These are phyloP conservation scores for Diutina siamensis DNA, from an alignment of 1,139 yeast species.

Conservation along the genomic window DNA sequence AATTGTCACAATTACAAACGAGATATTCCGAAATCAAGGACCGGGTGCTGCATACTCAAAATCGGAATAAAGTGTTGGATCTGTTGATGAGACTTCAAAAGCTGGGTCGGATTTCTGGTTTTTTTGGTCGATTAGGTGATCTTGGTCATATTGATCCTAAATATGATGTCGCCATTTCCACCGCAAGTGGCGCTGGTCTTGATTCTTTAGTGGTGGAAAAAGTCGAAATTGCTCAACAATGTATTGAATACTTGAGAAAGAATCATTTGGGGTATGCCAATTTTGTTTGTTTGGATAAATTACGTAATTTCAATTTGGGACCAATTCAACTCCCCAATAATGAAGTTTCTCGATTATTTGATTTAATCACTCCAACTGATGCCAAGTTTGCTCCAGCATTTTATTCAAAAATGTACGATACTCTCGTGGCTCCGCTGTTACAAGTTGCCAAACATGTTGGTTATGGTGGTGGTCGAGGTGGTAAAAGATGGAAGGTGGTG, in stretches of 20 bases:
- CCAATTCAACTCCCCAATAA: constrained; percentile 47
- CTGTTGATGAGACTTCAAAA: constrained; percentile 61
- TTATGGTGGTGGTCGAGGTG: constrained; percentile 37
- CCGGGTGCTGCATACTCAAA: constrained; percentile 44
- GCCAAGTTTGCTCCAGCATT: constrained; percentile 75
- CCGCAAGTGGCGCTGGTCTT: constrained; percentile 75
- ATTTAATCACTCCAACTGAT: constrained; percentile 60
- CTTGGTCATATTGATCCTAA: constrained; percentile 78
- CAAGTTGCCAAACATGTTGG: constrained; percentile 83
- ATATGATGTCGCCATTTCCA: constrained; percentile 88
- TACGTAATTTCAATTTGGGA: constrained; percentile 49
- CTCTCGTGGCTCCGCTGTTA: constrained; percentile 73
- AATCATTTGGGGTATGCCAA: constrained; percentile 84
- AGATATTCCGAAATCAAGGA: constrained; percentile 52
- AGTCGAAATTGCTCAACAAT: constrained; percentile 85
- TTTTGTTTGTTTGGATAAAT: constrained; percentile 69
- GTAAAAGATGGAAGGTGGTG: constrained; percentile 74
- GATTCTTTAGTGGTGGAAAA: constrained; percentile 92
- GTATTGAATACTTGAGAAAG: constrained; percentile 78
- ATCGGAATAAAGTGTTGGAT: constrained; percentile 61
- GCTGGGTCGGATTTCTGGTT: constrained; percentile 78
- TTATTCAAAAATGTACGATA: constrained; percentile 75
- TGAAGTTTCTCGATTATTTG: constrained; percentile 82
- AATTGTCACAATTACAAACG: constrained; percentile 46
- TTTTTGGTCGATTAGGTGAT: constrained; percentile 85